Evolutionary conservation across 345 rosid genomes (phyloP).

Genomic region (Alliaria petiolata): DNA sequence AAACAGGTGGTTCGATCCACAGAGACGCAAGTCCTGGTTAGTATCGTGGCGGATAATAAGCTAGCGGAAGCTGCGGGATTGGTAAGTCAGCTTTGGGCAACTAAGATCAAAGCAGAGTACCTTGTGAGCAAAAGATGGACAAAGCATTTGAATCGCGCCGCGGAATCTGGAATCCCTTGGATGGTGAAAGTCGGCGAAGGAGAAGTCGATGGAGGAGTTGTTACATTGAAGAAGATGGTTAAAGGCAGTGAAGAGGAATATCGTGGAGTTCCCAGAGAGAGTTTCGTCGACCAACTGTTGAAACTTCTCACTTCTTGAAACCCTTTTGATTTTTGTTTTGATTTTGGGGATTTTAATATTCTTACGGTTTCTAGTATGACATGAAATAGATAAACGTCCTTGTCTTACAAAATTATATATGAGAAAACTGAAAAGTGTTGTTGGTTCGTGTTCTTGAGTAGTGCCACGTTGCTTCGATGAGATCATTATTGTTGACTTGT

Average conservation of each 20-base stretch:
- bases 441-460: too few species aligned
- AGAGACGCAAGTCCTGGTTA: conserved; percentile 71
- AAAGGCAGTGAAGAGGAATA: conserved; percentile 43
- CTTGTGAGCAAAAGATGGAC: conserved; percentile 49
- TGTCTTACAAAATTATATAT: too few species aligned
- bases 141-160: conserved; percentile 44
- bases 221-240: conserved; percentile 56
- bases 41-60: conserved; percentile 53
- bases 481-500: too few species aligned
- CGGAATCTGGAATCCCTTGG: conserved; percentile 30
- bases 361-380: too few species aligned
- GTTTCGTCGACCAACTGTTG: conserved; percentile 38
- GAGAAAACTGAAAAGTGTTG: too few species aligned
- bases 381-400: too few species aligned
- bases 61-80: conserved; percentile 55
- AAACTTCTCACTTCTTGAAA: conserved; percentile 26
- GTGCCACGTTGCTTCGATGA: too few species aligned
- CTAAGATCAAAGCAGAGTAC: conserved; percentile 63
- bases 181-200: conserved; percentile 64
- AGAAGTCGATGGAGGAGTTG: conserved; percentile 55
- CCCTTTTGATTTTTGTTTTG: too few species aligned
- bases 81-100: conserved; percentile 61
- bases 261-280: conserved; percentile 32
- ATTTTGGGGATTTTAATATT: too few species aligned
- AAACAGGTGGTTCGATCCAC: conserved; percentile 64